Base-by-base conservation (phyloP, 129 eudicot genomes). In the Escallonia herrerae region DNA sequence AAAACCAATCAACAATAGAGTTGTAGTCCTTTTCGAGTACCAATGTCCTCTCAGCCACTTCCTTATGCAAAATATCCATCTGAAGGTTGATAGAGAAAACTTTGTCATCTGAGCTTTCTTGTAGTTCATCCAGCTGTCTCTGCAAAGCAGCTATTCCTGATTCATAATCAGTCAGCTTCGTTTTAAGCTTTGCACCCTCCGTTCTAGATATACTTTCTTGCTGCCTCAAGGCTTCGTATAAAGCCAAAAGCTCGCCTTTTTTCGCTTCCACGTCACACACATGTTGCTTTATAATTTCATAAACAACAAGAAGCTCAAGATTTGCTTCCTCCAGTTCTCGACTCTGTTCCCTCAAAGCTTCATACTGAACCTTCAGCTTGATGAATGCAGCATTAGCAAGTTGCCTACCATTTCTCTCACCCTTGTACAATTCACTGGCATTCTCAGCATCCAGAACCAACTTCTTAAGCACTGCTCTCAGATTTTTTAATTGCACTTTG, bases 271-370 rank as follows among this genome's bases (percentile, higher is more conserved):
- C 64, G 38, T 70, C 63, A 47, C 42, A 56, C 65, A 80, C 65
- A 62, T 82, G 81, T 76, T 84, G 86, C 79, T 81, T 80, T 61
- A 86, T 41, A 64, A 80, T 76, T 78, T 86, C 99, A 74, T 80
- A 80, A 11, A 86, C 73, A 55, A 89, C 83, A 82, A 76, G 66
- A 72, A 81, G 87, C 75, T 86, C 83, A 46, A 93, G 48, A 52
- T 82, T 86, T 50, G 68, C 77, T 79, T 64, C 88, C 67, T 80
- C 91, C 60, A 83, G 67, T 63, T 50, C 60, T 53, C 61, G 56
- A 75, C 69, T 74, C 62, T 77, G 76, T 64, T 77, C 82, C 63
- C 54, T 60, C 77, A 78, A 53, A 50, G 77, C 55, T 58, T 80
- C 78, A 40, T 60, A 60, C 47, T 70, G 58, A 49, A 66, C 69